Conservation (phyloP, 495 filamentous ascomycete species). For the Neurospora tetrasperma region DNA sequence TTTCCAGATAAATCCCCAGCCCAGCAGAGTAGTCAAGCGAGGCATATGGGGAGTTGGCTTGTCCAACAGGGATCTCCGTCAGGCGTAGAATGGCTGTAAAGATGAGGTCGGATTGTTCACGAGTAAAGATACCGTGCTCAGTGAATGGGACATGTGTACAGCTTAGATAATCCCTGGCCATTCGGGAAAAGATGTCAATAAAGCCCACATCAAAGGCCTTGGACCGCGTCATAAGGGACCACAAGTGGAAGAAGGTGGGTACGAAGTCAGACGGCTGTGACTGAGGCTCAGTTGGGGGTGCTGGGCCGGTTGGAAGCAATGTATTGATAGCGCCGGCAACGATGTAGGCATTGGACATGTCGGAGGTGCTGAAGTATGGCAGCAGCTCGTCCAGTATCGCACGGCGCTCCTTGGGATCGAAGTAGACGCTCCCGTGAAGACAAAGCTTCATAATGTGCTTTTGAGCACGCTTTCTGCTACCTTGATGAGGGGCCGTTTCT, state of each 20-base stretch:
- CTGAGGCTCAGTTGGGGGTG: slow-evolving; percentile 57
- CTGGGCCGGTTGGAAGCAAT: slow-evolving; percentile 75
- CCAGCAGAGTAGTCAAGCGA: slow-evolving; percentile 76
- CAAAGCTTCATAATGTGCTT: slow-evolving; percentile 70
- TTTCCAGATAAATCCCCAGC: slow-evolving; percentile 72
- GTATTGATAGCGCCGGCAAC: slow-evolving; percentile 78
- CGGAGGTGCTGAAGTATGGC: slow-evolving; percentile 91
- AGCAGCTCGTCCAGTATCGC: slow-evolving; percentile 89
- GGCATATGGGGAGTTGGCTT: slow-evolving; percentile 88
- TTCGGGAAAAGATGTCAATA: slow-evolving; percentile 77
- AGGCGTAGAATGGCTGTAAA: slow-evolving; percentile 86
- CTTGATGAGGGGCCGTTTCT: slow-evolving; percentile 51
- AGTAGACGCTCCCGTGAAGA: slow-evolving; percentile 81
- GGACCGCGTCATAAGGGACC: slow-evolving; percentile 86
- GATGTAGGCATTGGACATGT: slow-evolving; percentile 78
- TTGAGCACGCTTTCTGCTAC: slow-evolving; percentile 30
- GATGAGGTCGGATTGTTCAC: slow-evolving; percentile 83
- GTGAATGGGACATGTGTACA: slow-evolving; percentile 70
- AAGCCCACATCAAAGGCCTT: slow-evolving; percentile 79
- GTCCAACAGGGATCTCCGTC: slow-evolving; percentile 93
- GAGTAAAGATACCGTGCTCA: slow-evolving; percentile 81
- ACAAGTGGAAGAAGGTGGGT: slow-evolving; percentile 89
- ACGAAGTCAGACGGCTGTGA: slow-evolving; percentile 73
- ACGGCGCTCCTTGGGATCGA: slow-evolving; percentile 76
- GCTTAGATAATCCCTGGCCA: slow-evolving; percentile 71